Percentiles rank a stretch among this genome's conserved stretches.
Evolutionary conservation across 805 yeast genomes (phyloP).

Genomic region (Pichia insulana): DNA sequence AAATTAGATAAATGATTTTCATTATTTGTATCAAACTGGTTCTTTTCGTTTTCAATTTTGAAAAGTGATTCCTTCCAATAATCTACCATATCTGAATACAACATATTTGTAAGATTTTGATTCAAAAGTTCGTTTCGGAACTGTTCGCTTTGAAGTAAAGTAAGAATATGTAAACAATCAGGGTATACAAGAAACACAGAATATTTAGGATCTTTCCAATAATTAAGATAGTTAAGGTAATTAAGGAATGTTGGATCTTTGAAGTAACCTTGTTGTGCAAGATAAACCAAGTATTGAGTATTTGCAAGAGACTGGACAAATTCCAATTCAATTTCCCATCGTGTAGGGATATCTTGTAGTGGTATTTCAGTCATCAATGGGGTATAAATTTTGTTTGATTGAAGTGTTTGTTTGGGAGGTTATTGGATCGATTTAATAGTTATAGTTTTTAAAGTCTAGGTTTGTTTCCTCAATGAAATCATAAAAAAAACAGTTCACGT

Average conservation of each 20-base stretch:
- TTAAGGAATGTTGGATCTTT: slow-evolving; percentile 64
- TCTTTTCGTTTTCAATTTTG: slow-evolving; percentile 8
- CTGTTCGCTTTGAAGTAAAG: slow-evolving; percentile 45
- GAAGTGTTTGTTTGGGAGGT: too few species aligned
- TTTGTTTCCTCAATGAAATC: too few species aligned
- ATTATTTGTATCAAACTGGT: neutral
- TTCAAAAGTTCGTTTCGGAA: slow-evolving; percentile 49
- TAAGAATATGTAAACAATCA: slow-evolving; percentile 74
- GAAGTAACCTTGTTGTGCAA: slow-evolving; percentile 76
- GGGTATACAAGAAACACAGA: slow-evolving; percentile 74
- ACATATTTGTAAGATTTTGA: slow-evolving; percentile 46
- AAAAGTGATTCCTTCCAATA: slow-evolving; percentile 46
- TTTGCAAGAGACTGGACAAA: slow-evolving; percentile 90
- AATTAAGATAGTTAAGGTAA: slow-evolving; percentile 72
- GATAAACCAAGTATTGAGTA: slow-evolving; percentile 74
- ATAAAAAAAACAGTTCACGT: too few species aligned
- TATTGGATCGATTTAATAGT: too few species aligned
- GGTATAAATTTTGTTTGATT: too few species aligned
- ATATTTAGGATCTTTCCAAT: slow-evolving; percentile 73
- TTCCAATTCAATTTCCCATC: slow-evolving; percentile 87
- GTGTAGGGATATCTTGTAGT: slow-evolving; percentile 44
- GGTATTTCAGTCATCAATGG: neutral
- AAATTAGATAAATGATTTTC: too few species aligned
- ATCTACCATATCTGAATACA: slow-evolving; percentile 70
- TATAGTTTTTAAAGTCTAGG: too few species aligned